phyloP scores from a whole-genome alignment of 495 filamentous ascomycete genomes.

The Aspergillus taichungensis region DNA sequence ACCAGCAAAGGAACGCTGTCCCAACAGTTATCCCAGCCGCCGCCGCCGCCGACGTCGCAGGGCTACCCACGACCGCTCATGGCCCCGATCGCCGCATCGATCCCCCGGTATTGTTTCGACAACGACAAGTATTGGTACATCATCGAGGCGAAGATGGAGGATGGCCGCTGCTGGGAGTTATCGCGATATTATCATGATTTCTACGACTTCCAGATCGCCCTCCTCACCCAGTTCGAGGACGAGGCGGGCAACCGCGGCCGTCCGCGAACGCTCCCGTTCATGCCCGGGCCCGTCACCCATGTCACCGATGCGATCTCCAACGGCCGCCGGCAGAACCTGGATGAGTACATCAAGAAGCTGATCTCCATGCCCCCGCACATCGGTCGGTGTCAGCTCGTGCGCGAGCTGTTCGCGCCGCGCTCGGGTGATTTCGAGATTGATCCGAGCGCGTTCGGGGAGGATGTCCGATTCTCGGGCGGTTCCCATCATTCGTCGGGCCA shows the following conservation, averaged over 20 bases:
- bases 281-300: slow-evolving; percentile 96
- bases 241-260: slow-evolving; percentile 78
- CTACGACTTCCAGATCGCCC: slow-evolving; percentile 95
- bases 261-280: slow-evolving; percentile 84
- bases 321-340: slow-evolving; percentile 79
- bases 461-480: slow-evolving; percentile 58
- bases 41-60: slow-evolving; percentile 8
- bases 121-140: slow-evolving; percentile 99
- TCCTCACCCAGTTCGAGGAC: slow-evolving; percentile 86
- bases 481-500: slow-evolving; percentile 62
- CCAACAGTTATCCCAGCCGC: slow-evolving; percentile 19
- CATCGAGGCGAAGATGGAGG: slow-evolving; percentile 84
- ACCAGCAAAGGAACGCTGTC: slow-evolving; percentile 33
- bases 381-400: slow-evolving; percentile 69
- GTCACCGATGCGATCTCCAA: slow-evolving; percentile 96
- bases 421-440: slow-evolving; percentile 92
- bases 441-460: slow-evolving; percentile 52
- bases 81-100: slow-evolving; percentile 66
- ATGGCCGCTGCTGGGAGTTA: slow-evolving; percentile 85
- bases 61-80: slow-evolving; percentile 28
- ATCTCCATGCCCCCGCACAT: slow-evolving; percentile 78
- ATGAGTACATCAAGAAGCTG: slow-evolving; percentile 90
- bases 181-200: slow-evolving; percentile 96
- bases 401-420: slow-evolving; percentile 80
- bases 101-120: slow-evolving; percentile 91